phyloP scores from a whole-genome alignment of 1,284 basidiomycete species.

The Cerrena zonata region DNA sequence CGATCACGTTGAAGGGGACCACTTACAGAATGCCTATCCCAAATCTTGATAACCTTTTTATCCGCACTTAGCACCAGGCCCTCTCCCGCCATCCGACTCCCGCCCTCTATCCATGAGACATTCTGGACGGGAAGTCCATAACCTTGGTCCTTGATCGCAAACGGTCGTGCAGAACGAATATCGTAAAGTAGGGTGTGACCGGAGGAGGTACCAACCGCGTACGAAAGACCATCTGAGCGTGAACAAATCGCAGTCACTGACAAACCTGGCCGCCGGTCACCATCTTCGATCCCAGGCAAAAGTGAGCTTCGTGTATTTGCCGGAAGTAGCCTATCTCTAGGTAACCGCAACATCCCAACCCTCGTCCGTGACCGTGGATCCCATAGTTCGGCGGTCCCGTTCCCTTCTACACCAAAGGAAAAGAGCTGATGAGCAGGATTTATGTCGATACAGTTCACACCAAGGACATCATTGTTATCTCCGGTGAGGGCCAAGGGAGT shows the following conservation, averaged over 20 bases:
- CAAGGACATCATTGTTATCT: slow-evolving; percentile 54
- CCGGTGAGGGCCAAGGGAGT: slow-evolving; percentile 65
- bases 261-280: slow-evolving; percentile 34
- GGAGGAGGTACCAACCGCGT: slow-evolving; percentile 90
- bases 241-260: slow-evolving; percentile 83
- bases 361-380: slow-evolving; percentile 82
- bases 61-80: slow-evolving; percentile 85
- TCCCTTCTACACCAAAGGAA: slow-evolving; percentile 81
- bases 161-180: slow-evolving; percentile 78
- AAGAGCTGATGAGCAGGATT: slow-evolving; percentile 91
- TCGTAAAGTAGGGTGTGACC: slow-evolving; percentile 96
- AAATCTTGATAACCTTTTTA: slow-evolving; percentile 92
- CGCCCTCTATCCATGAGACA: slow-evolving; percentile 86
- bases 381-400: slow-evolving; percentile 91
- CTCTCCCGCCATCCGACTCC: slow-evolving; percentile 76
- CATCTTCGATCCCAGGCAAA: slow-evolving; percentile 42
- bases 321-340: slow-evolving; percentile 54
- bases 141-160: slow-evolving; percentile 92
- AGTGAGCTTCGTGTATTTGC: slow-evolving; percentile 32
- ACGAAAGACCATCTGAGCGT: slow-evolving; percentile 81
- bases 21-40: slow-evolving; percentile 80
- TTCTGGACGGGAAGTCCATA: slow-evolving; percentile 89
- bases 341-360: slow-evolving; percentile 76
- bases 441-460: slow-evolving; percentile 89
- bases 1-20: too few relatives aligned